phyloP scores from a whole-genome alignment of 805 yeast genomes.

The Tetrapisispora namnaoensis region DNA sequence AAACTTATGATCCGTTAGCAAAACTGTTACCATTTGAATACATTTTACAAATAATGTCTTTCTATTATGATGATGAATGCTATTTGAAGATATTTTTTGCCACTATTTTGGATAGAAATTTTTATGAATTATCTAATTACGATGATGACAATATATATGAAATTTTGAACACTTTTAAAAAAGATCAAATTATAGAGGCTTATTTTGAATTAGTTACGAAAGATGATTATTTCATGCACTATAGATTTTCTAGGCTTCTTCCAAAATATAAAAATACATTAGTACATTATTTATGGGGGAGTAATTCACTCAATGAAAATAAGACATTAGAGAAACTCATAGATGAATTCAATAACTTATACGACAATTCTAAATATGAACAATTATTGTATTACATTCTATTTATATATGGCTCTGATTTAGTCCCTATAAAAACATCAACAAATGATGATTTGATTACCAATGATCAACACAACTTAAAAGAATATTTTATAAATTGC shows the following conservation, averaged over 20 bases:
- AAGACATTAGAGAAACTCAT: constrained; percentile 2
- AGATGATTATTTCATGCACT: constrained; percentile 17
- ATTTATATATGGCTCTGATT: constrained; percentile 16
- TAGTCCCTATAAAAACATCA: constrained; percentile 7
- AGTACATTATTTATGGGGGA: constrained; percentile 4
- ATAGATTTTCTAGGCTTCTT: constrained; percentile 15
- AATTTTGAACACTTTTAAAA: constrained; percentile 2
- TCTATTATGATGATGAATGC: constrained; percentile 3
- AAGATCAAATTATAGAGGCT: not conserved
- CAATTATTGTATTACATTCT: constrained; percentile 20
- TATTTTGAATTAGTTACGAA: constrained; percentile 11
- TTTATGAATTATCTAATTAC: constrained; percentile 16
- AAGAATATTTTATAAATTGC: constrained; percentile 16
- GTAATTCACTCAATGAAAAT: no score
- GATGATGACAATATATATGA: constrained; percentile 12
- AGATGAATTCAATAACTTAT: constrained; percentile 14
- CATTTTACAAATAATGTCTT: constrained; percentile 8
- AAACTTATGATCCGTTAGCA: constrained; percentile 13
- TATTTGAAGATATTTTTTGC: constrained; percentile 12
- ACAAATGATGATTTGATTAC: not conserved
- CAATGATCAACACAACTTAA: constrained; percentile 2
- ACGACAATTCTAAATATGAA: constrained; percentile 12
- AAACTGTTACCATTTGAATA: constrained; percentile 14
- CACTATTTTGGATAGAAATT: constrained; percentile 21
- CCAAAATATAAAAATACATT: constrained; percentile 13